Conservation (phyloP, 345 rosid species). For the Corchorus capsularis region DNA sequence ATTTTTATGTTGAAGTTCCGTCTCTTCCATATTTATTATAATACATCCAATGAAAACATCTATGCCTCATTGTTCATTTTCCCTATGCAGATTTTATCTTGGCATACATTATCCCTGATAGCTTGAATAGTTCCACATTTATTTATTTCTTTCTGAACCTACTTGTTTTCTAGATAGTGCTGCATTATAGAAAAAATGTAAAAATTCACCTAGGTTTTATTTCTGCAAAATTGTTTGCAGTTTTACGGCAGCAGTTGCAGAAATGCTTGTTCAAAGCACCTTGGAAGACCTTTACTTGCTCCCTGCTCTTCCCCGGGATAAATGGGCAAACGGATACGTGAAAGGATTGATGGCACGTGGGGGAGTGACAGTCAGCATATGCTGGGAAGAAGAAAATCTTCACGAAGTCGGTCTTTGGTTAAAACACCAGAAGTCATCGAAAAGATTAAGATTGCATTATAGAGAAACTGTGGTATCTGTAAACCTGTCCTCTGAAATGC, state of each 20-base stretch:
- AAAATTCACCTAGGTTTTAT: neutral
- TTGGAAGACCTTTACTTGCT: constrained; percentile 66
- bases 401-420: constrained; percentile 61
- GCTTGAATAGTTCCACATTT: neutral
- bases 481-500: constrained; percentile 43
- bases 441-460: constrained; percentile 52
- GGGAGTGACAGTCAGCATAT: constrained; percentile 59
- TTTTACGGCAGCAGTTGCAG: constrained; percentile 74
- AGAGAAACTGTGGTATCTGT: constrained; percentile 45
- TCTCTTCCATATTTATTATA: neutral
- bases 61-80: neutral
- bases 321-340: constrained; percentile 74
- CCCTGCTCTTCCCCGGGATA: constrained; percentile 78
- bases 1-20: neutral
- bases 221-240: constrained; percentile 33
- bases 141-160: neutral
- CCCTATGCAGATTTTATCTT: neutral
- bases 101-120: neutral
- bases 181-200: neutral
- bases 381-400: constrained; percentile 81
- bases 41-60: neutral
- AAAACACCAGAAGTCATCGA: constrained; percentile 35
- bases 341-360: constrained; percentile 87
- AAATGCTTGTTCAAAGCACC: constrained; percentile 91
- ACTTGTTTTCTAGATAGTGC: neutral